Base-by-base conservation (phyloP, 192 early-diverging fungal species). In the Coemansia sp. region DNA sequence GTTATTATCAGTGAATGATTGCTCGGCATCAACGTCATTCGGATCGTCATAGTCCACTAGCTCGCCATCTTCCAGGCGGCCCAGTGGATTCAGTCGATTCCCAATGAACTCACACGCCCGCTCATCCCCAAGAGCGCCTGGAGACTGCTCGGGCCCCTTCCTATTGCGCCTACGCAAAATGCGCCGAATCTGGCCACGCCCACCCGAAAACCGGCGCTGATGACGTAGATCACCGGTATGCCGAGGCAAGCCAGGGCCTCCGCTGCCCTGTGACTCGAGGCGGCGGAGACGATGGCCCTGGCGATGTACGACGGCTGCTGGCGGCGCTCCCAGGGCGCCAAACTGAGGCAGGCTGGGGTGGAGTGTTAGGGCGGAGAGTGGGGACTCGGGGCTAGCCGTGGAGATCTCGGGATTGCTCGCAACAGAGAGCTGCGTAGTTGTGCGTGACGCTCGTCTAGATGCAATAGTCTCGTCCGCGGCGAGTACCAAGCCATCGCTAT, bases 31-130 rank as follows among this genome's bases (percentile, higher is more conserved):
- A 13, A 75, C 42, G 37, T 75, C 78, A 21, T 69, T 45, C 1
- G 78, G 78, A 33, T 81, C 78, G 31, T 81, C 78, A 21, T 81
- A 81, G 35, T 81, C 78, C 39, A 81, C 78, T 18, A 81, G 56
- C 61, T 81, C 78, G 34, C 78, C 78, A 21, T 81, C 66, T 20
- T 75, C 69, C 35, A 66, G 52, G n/a, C 73, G 66, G 0, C 78
- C 78, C 7, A 81, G 66, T 59, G 78, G 78, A 26, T 81, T 81
- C 1, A 41, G 48, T 13, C 65, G 69, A 52, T 81, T 81, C 11
- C 78, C 78, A 23, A 81, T 67, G 56, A 58, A 81, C 59, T 81
- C 65, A 37, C 78, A 81, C 0, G 61, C 64, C 38, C 43, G 65
- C 0, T 58, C 55, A 23, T 61, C 64, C 21, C 34, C 47, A 16